A percentile compares a stretch with the other conserved stretches of the same genome.
Conservation (phyloP, 1,284 basidiomycete species). For the Gymnopus androsaceus region DNA sequence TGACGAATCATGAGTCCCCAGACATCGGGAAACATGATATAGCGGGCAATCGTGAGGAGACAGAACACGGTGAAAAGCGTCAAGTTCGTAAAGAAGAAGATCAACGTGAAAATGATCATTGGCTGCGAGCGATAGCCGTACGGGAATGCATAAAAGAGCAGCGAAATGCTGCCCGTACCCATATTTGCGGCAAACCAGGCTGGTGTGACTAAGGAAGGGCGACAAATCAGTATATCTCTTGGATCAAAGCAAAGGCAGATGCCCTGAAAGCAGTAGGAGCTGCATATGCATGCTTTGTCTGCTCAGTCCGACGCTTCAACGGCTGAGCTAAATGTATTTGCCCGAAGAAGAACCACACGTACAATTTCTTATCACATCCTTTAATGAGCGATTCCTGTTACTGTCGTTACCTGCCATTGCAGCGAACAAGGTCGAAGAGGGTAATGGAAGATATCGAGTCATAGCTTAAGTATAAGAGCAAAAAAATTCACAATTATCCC, state of each 20-base stretch:
- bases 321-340: too few species aligned
- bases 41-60: conserved; percentile 49
- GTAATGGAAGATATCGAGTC: not conserved
- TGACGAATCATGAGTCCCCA: conserved; percentile 61
- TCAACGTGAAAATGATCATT: conserved; percentile 47
- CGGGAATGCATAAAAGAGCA: conserved; percentile 55
- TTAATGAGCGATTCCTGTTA: conserved; percentile 5
- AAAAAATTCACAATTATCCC: not conserved
- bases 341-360: too few species aligned
- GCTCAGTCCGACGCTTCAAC: too few species aligned
- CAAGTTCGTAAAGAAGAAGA: conserved; percentile 71
- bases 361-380: conserved; percentile 21
- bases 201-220: too few species aligned
- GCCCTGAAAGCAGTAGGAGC: too few species aligned
- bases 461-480: conserved; percentile 3
- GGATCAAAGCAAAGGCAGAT: too few species aligned
- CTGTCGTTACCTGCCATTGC: conserved; percentile 14
- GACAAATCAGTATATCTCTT: too few species aligned
- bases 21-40: conserved; percentile 55
- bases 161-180: conserved; percentile 59
- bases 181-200: conserved; percentile 33
- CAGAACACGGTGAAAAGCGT: conserved; percentile 62
- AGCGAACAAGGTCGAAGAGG: not conserved
- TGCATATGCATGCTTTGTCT: too few species aligned
- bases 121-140: conserved; percentile 43